Percentiles rank a stretch among this genome's conserved stretches.
Evolutionary conservation across 768 basidiomycete genomes (phyloP).

Genomic region (Aureoboletus auriporus): DNA sequence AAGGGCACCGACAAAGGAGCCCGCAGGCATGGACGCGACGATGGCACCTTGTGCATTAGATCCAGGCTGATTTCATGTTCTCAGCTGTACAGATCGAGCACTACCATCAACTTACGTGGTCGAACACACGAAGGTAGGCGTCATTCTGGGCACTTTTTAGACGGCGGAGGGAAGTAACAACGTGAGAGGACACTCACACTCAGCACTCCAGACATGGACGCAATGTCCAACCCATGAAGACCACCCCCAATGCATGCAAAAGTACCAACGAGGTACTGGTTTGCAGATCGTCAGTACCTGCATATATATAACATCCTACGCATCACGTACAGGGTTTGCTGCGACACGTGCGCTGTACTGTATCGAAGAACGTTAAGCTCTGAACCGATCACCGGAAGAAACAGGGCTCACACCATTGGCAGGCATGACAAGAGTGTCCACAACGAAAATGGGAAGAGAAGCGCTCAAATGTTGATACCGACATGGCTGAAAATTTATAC

Average conservation of each 20-base stretch:
- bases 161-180: background rate
- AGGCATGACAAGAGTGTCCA: constrained; percentile 16
- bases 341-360: constrained; percentile 57
- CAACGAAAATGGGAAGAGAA: background rate
- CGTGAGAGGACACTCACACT: constrained; percentile 34
- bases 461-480: background rate
- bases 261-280: constrained; percentile 69
- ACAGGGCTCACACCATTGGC: constrained; percentile 13
- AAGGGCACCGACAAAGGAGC: constrained; percentile 63
- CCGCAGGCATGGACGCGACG: constrained; percentile 77
- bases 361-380: constrained; percentile 1
- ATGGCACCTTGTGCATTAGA: constrained; percentile 65
- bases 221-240: constrained; percentile 77
- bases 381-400: background rate
- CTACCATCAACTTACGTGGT: constrained; percentile 15
- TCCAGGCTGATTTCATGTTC: constrained; percentile 33
- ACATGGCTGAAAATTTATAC: constrained; percentile 11
- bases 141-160: constrained; percentile 19
- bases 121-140: constrained; percentile 23
- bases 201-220: constrained; percentile 77
- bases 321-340: constrained; percentile 47
- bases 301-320: background rate
- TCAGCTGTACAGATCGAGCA: constrained; percentile 1
- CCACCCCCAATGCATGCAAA: constrained; percentile 82
- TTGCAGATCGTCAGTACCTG: constrained; percentile 5